Evolutionary conservation across 2,329 filamentous ascomycete species (phyloP).

Genomic region (Chrysoporthe cubensis): DNA sequence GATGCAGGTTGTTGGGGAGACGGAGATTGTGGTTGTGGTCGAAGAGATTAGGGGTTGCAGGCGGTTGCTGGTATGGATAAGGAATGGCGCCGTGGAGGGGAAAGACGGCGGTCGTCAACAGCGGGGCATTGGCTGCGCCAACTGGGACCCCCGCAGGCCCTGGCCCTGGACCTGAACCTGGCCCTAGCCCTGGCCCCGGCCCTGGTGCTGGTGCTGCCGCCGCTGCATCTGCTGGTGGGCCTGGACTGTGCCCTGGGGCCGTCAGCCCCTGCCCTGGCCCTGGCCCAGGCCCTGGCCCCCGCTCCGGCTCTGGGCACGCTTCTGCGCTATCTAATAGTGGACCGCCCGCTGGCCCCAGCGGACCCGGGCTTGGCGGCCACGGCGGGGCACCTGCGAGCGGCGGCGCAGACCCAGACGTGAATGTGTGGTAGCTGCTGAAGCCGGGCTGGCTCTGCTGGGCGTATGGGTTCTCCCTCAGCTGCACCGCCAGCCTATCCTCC

Average conservation of each 20-base stretch:
- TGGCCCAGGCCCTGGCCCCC: background rate
- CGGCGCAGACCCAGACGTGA: background rate
- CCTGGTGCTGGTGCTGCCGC: conserved; percentile 1
- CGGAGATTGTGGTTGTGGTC: background rate
- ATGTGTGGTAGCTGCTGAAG: conserved; percentile 32
- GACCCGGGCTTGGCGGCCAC: background rate
- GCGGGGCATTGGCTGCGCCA: conserved; percentile 17
- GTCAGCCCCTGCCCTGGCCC: background rate
- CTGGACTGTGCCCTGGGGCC: too few species aligned
- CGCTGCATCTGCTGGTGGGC: background rate
- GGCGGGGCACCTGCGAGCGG: background rate
- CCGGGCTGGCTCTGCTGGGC: background rate
- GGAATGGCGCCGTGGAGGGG: conserved; percentile 23
- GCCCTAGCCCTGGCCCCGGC: background rate
- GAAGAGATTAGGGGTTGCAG: conserved; percentile 2
- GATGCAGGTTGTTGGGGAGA: conserved; percentile 32
- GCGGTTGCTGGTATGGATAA: conserved; percentile 22
- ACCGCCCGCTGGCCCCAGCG: too few species aligned
- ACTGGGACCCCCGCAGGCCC: conserved; percentile 23
- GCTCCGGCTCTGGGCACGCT: too few species aligned
- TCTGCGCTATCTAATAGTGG: background rate
- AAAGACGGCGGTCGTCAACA: conserved; percentile 16
- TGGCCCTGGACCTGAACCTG: conserved; percentile 19
- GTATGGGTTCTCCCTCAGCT: conserved; percentile 39
- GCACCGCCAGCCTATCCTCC: conserved; percentile 41